A percentile compares a stretch with the other conserved stretches of the same genome.
Conservation (phyloP, 202 grass and related monocot genomes). For the Musa balbisiana region DNA sequence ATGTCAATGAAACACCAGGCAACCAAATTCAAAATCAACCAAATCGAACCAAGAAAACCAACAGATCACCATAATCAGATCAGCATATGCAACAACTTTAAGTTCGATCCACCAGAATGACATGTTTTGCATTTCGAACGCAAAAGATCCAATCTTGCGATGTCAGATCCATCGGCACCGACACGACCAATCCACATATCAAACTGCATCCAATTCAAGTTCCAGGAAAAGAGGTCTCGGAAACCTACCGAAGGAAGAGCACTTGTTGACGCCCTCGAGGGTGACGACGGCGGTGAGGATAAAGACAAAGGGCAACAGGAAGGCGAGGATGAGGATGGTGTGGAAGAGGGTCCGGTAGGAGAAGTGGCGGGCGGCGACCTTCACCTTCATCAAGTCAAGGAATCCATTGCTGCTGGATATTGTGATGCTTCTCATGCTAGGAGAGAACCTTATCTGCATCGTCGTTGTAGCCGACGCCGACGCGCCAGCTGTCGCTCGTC, state of each 20-base stretch:
- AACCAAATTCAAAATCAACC: no score
- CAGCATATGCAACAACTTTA: no score
- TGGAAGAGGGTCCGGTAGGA: constrained; percentile 30
- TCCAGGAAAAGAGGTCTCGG: background rate
- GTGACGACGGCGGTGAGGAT: constrained; percentile 78
- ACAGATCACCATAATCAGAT: no score
- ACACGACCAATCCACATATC: background rate
- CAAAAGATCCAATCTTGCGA: constrained; percentile 2
- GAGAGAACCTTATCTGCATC: constrained; percentile 4
- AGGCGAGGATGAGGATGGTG: constrained; percentile 62
- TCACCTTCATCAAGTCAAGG: constrained; percentile 7
- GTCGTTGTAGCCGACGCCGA: background rate
- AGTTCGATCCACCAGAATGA: no score
- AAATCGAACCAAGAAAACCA: no score
- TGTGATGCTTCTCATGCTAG: constrained; percentile 7
- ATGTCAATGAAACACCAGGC: no score
- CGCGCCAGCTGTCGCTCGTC: background rate
- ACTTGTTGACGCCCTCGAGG: constrained; percentile 74
- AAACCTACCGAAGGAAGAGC: constrained; percentile 70
- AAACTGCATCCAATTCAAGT: background rate
- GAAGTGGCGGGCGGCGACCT: background rate
- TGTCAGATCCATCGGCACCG: background rate
- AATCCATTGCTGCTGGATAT: constrained; percentile 7
- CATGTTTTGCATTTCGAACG: background rate
- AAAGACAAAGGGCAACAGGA: constrained; percentile 89